Conservation (phyloP, 2,329 filamentous ascomycete genomes). For the Fusarium haematococcum region DNA sequence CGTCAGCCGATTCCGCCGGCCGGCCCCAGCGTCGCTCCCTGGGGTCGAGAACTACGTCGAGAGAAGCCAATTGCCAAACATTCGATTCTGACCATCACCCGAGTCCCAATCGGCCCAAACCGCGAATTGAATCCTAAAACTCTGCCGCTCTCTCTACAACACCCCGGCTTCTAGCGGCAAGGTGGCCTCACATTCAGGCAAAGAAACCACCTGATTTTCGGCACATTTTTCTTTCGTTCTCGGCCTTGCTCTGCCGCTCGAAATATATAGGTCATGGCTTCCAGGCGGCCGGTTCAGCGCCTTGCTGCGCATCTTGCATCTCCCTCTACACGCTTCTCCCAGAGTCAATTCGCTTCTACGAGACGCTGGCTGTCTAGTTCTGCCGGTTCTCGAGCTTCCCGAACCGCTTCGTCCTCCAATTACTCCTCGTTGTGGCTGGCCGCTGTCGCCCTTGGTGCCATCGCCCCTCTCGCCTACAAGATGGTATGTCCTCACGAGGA, state of each 20-base stretch:
- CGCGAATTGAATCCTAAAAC: conserved; percentile 15
- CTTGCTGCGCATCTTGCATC: conserved; percentile 46
- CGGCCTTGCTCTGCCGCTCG: conserved; percentile 11
- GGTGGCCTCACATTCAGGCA: conserved; percentile 39
- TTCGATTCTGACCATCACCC: conserved; percentile 46
- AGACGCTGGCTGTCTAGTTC: conserved; percentile 45
- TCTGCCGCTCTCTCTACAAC: neutral
- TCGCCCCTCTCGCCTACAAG: conserved; percentile 66
- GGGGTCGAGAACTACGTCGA: conserved; percentile 18
- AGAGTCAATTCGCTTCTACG: conserved; percentile 43
- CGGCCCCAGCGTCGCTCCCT: conserved; percentile 13
- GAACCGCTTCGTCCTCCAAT: conserved; percentile 30
- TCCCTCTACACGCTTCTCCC: conserved; percentile 38
- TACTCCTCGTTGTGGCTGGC: conserved; percentile 47
- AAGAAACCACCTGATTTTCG: conserved; percentile 40
- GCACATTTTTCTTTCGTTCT: conserved; percentile 21
- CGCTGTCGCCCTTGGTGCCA: conserved; percentile 61
- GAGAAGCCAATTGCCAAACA: conserved; percentile 44
- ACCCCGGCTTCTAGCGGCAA: conserved; percentile 26
- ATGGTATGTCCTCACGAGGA: conserved; percentile 59
- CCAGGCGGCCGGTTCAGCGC: conserved; percentile 46
- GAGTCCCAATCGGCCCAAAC: conserved; percentile 41
- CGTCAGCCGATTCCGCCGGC: conserved; percentile 33
- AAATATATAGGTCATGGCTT: conserved; percentile 48
- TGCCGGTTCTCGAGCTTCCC: conserved; percentile 31